Evolutionary conservation across 1,284 basidiomycete species (phyloP).

Genomic region (Stereum hirsutum): DNA sequence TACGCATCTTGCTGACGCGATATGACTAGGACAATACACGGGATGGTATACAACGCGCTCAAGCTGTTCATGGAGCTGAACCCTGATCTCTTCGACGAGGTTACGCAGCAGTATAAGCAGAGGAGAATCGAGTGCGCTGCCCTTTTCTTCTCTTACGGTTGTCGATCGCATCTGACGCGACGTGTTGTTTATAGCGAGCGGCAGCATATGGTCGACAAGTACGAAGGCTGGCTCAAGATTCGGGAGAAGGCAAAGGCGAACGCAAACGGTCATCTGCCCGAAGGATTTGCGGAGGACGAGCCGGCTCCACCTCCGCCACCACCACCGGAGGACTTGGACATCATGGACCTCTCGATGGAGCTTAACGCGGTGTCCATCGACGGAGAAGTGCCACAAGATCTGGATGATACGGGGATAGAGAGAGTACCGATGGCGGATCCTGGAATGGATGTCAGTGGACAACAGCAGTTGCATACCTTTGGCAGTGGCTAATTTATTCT

Average conservation of each 20-base stretch:
- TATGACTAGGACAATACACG: slow-evolving; percentile 84
- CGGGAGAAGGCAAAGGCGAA: slow-evolving; percentile 69
- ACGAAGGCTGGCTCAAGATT: slow-evolving; percentile 79
- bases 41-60: slow-evolving; percentile 97
- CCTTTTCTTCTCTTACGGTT: slow-evolving; percentile 6
- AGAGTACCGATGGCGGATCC: slow-evolving; percentile 86
- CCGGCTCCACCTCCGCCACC: slow-evolving; percentile 69
- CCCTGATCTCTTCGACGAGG: slow-evolving; percentile 90
- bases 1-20: slow-evolving; percentile 6
- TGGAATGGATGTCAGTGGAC: slow-evolving; percentile 66
- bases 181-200: slow-evolving; percentile 52
- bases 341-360: slow-evolving; percentile 82
- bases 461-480: slow-evolving; percentile 7
- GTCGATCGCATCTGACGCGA: slow-evolving; percentile 8
- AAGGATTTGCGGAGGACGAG: slow-evolving; percentile 54
- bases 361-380: slow-evolving; percentile 81
- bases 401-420: slow-evolving; percentile 80
- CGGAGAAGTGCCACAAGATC: slow-evolving; percentile 56
- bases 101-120: slow-evolving; percentile 91
- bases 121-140: slow-evolving; percentile 70
- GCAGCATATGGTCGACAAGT: slow-evolving; percentile 70
- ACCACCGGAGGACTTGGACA: slow-evolving; percentile 75
- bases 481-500: too few species aligned
- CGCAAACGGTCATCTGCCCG: slow-evolving; percentile 54
- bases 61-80: slow-evolving; percentile 99